Evolutionary conservation across 192 early-diverging fungal species (phyloP).

Genomic region (Backusella westeae): DNA sequence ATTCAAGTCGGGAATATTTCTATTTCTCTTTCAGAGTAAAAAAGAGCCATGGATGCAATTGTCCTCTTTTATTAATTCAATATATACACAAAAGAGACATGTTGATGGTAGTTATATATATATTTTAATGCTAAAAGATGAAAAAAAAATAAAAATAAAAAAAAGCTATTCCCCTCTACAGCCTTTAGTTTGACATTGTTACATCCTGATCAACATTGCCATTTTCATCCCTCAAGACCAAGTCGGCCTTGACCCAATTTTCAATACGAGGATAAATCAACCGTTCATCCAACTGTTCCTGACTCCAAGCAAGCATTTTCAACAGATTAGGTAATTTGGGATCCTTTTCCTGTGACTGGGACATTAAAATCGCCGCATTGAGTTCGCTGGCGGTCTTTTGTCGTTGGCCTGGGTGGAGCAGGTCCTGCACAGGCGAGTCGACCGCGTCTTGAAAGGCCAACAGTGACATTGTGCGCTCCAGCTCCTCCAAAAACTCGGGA

Average conservation of each 20-base stretch:
- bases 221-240: conserved; percentile 44
- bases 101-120: too few species aligned
- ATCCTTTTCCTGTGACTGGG: conserved; percentile 91
- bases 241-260: conserved; percentile 77
- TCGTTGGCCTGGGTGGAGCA: conserved; percentile 86
- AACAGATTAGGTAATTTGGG: conserved; percentile 90
- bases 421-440: conserved; percentile 77
- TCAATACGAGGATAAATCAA: conserved; percentile 82
- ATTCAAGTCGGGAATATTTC: too few species aligned
- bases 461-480: conserved; percentile 96
- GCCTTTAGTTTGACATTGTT: neutral
- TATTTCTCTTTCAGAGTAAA: too few species aligned
- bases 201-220: neutral
- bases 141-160: too few species aligned
- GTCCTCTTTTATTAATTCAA: too few species aligned
- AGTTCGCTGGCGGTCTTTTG: conserved; percentile 93
- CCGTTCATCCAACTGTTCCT: conserved; percentile 88
- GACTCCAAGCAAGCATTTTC: conserved; percentile 92
- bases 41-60: too few species aligned
- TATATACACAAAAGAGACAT: too few species aligned
- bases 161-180: too few species aligned
- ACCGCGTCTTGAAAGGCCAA: conserved; percentile 83
- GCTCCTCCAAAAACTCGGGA: conserved; percentile 92
- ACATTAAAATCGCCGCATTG: conserved; percentile 87
- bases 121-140: too few species aligned